Conservation (phyloP, 2,329 filamentous ascomycete genomes). For the Sporothrix brunneoviolacea region DNA sequence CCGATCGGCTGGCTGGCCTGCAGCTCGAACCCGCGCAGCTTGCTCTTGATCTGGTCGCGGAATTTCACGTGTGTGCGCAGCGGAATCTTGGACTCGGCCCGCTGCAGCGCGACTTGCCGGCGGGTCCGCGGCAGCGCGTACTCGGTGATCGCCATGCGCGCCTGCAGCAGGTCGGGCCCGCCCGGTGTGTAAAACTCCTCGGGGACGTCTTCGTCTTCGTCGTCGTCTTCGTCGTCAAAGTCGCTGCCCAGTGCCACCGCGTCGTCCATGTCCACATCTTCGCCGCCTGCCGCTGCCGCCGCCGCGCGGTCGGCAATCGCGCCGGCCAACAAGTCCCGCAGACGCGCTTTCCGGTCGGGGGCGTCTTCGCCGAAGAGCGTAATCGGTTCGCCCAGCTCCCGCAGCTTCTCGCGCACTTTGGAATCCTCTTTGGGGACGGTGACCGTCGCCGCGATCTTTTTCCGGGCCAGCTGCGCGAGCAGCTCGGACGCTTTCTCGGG, state of each 20-base stretch:
- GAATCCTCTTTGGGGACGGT: constrained; percentile 88
- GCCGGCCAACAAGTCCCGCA: constrained; percentile 65
- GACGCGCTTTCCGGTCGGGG: constrained; percentile 74
- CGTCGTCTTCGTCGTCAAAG: constrained; percentile 36
- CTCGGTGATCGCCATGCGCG: constrained; percentile 69
- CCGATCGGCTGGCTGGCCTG: constrained; percentile 91
- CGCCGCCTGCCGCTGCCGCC: not conserved
- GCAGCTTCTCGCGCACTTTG: constrained; percentile 70
- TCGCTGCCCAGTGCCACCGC: constrained; percentile 56
- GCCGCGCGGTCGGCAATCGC: constrained; percentile 8
- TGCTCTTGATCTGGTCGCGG: constrained; percentile 80
- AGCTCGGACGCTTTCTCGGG: constrained; percentile 81
- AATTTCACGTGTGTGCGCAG: constrained; percentile 88
- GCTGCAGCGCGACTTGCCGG: constrained; percentile 68
- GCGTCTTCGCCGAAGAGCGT: constrained; percentile 91
- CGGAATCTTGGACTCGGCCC: constrained; percentile 73
- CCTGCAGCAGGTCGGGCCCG: constrained; percentile 63
- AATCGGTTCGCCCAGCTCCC: constrained; percentile 85
- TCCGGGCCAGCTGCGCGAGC: constrained; percentile 82
- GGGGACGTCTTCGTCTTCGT: constrained; percentile 63
- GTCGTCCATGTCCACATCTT: constrained; percentile 38
- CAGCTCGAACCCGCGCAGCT: constrained; percentile 74
- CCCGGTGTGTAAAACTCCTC: constrained; percentile 96
- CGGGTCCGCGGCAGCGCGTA: constrained; percentile 82
- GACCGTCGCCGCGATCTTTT: constrained; percentile 79